Conservation (phyloP, 2,329 filamentous ascomycete genomes). For the Colletotrichum truncatum region DNA sequence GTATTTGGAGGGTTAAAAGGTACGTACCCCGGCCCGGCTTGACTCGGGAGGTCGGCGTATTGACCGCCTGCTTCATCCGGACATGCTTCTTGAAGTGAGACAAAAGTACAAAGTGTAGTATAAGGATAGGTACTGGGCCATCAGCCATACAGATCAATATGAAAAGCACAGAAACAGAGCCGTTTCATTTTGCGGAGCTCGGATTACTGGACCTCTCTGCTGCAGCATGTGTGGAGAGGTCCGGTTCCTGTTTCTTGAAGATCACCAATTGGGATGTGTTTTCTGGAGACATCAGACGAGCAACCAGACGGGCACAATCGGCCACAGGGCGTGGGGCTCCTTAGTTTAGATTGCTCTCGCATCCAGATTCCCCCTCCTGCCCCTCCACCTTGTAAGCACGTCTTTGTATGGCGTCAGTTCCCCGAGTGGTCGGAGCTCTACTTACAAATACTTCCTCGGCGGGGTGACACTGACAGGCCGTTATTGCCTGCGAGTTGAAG, state of each 20-base stretch:
- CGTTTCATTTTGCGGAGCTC: too few species aligned
- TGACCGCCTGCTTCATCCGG: conserved; percentile 9
- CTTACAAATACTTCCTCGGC: conserved; percentile 23
- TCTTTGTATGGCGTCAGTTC: conserved; percentile 22
- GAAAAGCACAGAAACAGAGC: too few species aligned
- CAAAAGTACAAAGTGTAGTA: too few species aligned
- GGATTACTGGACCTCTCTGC: neutral
- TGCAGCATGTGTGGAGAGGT: neutral
- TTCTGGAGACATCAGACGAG: neutral
- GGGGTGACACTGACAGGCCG: conserved; percentile 2
- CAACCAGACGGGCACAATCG: neutral
- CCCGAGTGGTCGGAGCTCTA: conserved; percentile 7
- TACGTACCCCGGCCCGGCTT: conserved; percentile 1
- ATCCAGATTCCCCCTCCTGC: conserved; percentile 21
- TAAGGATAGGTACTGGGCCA: too few species aligned
- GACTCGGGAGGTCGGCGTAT: neutral
- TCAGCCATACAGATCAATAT: too few species aligned
- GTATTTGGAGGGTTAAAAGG: neutral
- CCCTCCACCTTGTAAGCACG: conserved; percentile 14
- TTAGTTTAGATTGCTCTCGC: neutral
- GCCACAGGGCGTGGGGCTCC: neutral
- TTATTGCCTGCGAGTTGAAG: conserved; percentile 9
- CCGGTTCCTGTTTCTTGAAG: too few species aligned
- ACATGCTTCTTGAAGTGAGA: neutral
- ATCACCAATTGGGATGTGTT: too few species aligned